Evolutionary conservation across 1,284 basidiomycete genomes (phyloP), one percentile per base, ranked within the genome.

Genomic region (Leccinum variabile): DNA sequence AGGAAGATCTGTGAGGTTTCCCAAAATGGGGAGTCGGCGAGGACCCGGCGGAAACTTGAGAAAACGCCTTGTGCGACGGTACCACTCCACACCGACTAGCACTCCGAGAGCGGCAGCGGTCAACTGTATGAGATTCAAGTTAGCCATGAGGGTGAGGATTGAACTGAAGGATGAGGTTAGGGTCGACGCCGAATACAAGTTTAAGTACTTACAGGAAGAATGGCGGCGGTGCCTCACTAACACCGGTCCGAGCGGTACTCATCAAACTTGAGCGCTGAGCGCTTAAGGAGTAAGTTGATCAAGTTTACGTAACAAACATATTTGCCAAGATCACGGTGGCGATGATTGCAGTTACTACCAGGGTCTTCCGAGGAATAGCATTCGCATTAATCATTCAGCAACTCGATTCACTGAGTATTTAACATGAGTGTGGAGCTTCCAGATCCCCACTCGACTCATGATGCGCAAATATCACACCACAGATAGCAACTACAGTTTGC

Each of bases 381-480:
- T 41, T 41, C 16, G 14, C 16, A 39, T 39, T 14, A 39, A 39
- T 39, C 37, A 41, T 41, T 9, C n/a, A n/a, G n/a, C n/a, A 44
- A 16, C 41, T 25, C 25, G 9, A 49, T 16, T 49, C 46, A 49
- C 46, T 0, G 18, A 46, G 6, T 18, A 46, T 46, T 18, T 18
- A 46, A 16, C 44, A 41, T n/a, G 39, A 46, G 44, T 11, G 3
- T 46, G 44, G 18, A 46, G 16, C 10, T 11, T 18, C 44, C 0
- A 11, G 44, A 41, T n/a, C 46, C 18, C 46, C 22, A 28, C 2
- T 37, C 41, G 10, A 41, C 30, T 11, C 7, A 32, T 54, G 16
- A 61, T 61, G 57, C 60, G 60, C 32, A 44, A 54, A 60, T 61
- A 61, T 10, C 60, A 61, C n/a, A n/a, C 46, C 37, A 61, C 60